phyloP scores from a whole-genome alignment of 73 alveolate genomes.

The Halteria grandinella region DNA sequence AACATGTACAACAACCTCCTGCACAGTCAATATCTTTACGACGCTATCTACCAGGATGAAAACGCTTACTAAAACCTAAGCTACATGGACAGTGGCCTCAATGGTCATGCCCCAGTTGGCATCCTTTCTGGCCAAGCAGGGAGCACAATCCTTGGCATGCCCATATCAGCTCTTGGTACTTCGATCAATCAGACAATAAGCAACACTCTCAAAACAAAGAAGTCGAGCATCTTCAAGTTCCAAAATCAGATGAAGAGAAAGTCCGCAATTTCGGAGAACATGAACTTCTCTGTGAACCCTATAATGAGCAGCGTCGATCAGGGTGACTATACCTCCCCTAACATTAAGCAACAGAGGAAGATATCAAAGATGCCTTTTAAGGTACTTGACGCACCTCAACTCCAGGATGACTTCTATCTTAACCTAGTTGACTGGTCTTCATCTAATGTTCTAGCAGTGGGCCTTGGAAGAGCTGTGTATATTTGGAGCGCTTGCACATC shows the following conservation, averaged over 20 bases:
- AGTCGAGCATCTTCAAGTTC: conserved; percentile 35
- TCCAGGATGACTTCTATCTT: conserved; percentile 98
- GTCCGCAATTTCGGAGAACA: too few species aligned
- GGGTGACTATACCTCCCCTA: not conserved
- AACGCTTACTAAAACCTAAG: conserved; percentile 20
- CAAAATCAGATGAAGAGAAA: too few species aligned
- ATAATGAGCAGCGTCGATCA: not conserved
- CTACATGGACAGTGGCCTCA: not conserved
- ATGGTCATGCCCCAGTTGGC: conserved; percentile 2
- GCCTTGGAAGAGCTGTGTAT: conserved; percentile 87
- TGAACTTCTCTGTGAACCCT: too few species aligned
- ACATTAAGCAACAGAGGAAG: conserved; percentile 68
- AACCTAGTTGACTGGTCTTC: conserved; percentile 98
- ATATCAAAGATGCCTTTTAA: conserved; percentile 98
- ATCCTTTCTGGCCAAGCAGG: not conserved
- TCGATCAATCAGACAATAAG: conserved; percentile 18
- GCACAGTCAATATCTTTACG: conserved; percentile 2
- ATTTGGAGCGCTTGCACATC: conserved; percentile 82
- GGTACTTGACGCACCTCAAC: conserved; percentile 99
- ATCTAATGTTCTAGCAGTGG: conserved; percentile 96
- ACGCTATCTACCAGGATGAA: not conserved
- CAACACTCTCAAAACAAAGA: not conserved
- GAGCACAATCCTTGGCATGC: not conserved
- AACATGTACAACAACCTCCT: conserved; percentile 5
- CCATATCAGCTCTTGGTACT: conserved; percentile 1